Evolutionary conservation across 805 yeast genomes (phyloP).

Genomic region (Pichia occidentalis): DNA sequence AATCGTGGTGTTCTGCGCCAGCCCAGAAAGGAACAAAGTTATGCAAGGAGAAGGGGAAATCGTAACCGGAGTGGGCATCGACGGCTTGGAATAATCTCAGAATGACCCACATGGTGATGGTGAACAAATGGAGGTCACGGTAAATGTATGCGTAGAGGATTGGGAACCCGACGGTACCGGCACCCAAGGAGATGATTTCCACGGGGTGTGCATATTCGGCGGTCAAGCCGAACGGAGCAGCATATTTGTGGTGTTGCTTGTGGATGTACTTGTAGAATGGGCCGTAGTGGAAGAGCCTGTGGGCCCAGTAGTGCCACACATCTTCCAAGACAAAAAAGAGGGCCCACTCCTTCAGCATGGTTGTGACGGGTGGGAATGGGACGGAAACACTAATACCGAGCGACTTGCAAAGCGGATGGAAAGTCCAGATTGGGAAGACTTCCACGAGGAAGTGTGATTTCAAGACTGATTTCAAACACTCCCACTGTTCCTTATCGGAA

Average conservation of each 20-base stretch:
- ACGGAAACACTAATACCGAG: slow-evolving; percentile 44
- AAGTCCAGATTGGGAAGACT: slow-evolving; percentile 56
- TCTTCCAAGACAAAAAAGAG: slow-evolving; percentile 50
- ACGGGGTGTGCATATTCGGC: slow-evolving; percentile 59
- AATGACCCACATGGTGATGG: slow-evolving; percentile 46
- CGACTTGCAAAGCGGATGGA: slow-evolving; percentile 48
- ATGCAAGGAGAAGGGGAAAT: slow-evolving; percentile 56
- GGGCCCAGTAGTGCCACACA: slow-evolving; percentile 57
- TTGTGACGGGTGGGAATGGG: slow-evolving; percentile 44
- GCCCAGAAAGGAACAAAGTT: slow-evolving; percentile 58
- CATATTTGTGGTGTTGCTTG: slow-evolving; percentile 55
- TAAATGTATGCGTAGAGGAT: slow-evolving; percentile 46
- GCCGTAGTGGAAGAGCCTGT: slow-evolving; percentile 50
- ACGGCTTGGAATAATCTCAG: slow-evolving; percentile 53
- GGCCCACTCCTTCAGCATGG: slow-evolving; percentile 39
- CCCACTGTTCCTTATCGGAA: slow-evolving; percentile 53
- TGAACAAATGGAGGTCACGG: slow-evolving; percentile 44
- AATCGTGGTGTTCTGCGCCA: slow-evolving; percentile 58
- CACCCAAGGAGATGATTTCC: slow-evolving; percentile 50
- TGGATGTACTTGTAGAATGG: slow-evolving; percentile 51
- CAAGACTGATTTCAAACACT: slow-evolving; percentile 50
- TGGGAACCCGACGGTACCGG: slow-evolving; percentile 58
- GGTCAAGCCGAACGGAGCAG: slow-evolving; percentile 56
- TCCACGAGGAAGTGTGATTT: slow-evolving; percentile 52
- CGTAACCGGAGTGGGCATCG: slow-evolving; percentile 57